phyloP scores from a whole-genome alignment of 139 green algal genomes.

The Chlamydomonas incerta region DNA sequence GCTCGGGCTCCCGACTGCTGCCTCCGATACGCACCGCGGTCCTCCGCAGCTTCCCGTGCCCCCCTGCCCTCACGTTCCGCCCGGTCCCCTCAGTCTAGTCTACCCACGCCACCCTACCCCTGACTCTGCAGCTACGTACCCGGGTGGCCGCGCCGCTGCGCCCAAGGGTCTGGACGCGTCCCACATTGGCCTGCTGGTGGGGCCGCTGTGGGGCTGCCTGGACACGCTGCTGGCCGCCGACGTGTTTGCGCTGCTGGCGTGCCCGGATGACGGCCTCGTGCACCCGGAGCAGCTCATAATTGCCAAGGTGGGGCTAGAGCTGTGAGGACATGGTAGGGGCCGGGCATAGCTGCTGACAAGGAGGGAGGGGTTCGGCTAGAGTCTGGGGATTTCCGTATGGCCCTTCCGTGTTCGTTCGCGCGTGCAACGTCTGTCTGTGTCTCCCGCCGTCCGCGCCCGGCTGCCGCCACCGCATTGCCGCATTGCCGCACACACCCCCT shows the following conservation, averaged over 20 bases:
- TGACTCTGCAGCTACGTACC: neutral
- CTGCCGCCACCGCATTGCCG: neutral
- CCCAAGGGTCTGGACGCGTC: neutral
- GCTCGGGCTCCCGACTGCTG: neutral
- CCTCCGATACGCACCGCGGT: neutral
- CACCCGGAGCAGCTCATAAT: slow-evolving; percentile 15
- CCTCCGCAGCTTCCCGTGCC: no score
- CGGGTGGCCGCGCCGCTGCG: neutral
- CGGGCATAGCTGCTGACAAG: no score
- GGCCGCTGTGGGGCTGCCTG: neutral
- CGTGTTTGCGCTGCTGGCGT: neutral
- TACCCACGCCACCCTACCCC: no score
- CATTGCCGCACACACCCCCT: neutral
- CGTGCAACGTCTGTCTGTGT: no score
- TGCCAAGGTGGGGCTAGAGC: slow-evolving; percentile 13
- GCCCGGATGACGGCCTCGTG: neutral
- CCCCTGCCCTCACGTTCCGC: neutral
- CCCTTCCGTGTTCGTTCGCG: no score
- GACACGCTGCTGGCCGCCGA: neutral
- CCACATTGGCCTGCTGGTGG: neutral
- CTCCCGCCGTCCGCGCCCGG: neutral
- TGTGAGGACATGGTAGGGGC: no score
- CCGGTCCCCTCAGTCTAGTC: no score
- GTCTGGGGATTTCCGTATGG: no score
- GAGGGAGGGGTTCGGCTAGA: no score